phyloP scores from a whole-genome alignment of 441 rosid species.

The Lepidium campestre region DNA sequence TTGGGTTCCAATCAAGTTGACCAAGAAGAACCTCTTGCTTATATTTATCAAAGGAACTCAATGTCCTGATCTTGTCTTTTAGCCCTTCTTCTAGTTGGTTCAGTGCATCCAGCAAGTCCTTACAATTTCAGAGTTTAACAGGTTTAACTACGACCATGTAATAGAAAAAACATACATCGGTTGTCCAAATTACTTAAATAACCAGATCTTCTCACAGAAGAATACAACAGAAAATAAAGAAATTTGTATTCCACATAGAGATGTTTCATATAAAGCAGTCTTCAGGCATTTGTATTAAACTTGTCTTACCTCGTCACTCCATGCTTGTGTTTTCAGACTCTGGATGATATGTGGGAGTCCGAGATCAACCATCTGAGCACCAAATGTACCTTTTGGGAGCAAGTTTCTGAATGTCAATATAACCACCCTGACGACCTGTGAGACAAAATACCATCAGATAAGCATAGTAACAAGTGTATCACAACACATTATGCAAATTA shows the following conservation, averaged over 20 bases:
- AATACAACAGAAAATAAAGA: background rate
- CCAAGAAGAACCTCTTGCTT: conserved; percentile 98
- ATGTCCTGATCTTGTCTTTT: conserved; percentile 65
- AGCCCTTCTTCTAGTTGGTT: conserved; percentile 86
- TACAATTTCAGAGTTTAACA: conserved; percentile 5
- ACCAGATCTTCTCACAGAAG: background rate
- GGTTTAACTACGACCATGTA: background rate
- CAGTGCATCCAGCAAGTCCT: conserved; percentile 92
- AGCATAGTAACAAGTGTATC: background rate
- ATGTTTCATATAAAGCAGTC: background rate
- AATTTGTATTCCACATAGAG: background rate
- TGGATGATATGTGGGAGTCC: conserved; percentile 91
- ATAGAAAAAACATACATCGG: background rate
- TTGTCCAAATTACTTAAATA: background rate
- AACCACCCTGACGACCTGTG: conserved; percentile 47
- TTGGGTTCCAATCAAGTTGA: conserved; percentile 96
- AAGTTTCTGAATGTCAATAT: conserved; percentile 76
- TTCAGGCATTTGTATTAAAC: background rate
- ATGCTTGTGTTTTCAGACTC: conserved; percentile 89
- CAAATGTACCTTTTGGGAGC: conserved; percentile 69
- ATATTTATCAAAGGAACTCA: conserved; percentile 95
- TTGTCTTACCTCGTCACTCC: conserved; percentile 94
- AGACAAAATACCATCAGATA: conserved; percentile 10
- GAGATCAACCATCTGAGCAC: conserved; percentile 96
- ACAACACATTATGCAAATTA: background rate